A percentile compares a stretch with the other conserved stretches of the same genome.
These are phyloP conservation scores for Xylaria sp. DNA, from an alignment of 2,329 filamentous ascomycete species.

Conservation along the genomic window DNA sequence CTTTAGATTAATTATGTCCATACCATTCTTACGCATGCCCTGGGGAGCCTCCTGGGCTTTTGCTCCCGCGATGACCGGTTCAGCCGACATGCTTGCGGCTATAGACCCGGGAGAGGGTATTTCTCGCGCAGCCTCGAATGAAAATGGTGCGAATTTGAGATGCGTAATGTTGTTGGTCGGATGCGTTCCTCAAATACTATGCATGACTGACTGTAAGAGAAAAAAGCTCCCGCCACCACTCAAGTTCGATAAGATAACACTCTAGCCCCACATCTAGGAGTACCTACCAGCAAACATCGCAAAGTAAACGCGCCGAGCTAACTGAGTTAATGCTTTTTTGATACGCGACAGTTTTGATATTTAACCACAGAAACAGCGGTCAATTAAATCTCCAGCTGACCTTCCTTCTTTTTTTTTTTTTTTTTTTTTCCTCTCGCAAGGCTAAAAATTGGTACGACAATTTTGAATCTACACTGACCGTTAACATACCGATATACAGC, in stretches of 20 bases:
- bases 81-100: conserved; percentile 57
- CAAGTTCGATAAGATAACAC: conserved; percentile 25
- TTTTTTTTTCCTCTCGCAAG: too few relatives aligned
- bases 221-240: conserved; percentile 9
- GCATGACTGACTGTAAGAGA: neutral
- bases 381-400: too few relatives aligned
- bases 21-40: conserved; percentile 89
- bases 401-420: too few relatives aligned
- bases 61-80: conserved; percentile 51
- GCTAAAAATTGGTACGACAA: too few relatives aligned
- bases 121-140: neutral
- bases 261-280: neutral
- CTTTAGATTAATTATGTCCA: conserved; percentile 38
- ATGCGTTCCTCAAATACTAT: neutral
- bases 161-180: neutral
- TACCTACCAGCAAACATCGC: neutral
- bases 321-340: too few relatives aligned
- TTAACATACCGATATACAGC: too few relatives aligned
- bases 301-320: too few relatives aligned
- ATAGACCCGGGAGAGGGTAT: neutral
- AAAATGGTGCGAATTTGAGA: neutral
- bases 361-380: too few relatives aligned
- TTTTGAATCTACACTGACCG: too few relatives aligned
- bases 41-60: conserved; percentile 54
- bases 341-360: too few relatives aligned